Percentiles rank a stretch among this genome's conserved stretches.
phyloP scores from a whole-genome alignment of 2,329 filamentous ascomycete species.

The Aspergillus aculeatinus region DNA sequence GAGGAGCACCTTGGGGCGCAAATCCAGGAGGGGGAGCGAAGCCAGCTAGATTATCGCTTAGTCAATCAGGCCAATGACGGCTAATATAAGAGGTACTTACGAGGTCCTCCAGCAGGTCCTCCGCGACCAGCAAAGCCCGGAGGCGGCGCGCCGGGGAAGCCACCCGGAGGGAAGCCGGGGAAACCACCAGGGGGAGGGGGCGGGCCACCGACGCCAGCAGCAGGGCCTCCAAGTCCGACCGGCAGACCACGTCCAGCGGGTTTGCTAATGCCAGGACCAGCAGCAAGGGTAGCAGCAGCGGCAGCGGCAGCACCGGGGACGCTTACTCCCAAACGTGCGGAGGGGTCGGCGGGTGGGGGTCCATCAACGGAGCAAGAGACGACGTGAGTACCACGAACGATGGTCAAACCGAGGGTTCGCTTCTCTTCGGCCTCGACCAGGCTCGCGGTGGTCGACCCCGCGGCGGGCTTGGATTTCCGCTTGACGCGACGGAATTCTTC shows the following conservation, averaged over 20 bases:
- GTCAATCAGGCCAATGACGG: not conserved
- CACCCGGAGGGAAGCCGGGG: constrained; percentile 52
- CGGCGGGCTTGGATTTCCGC: constrained; percentile 69
- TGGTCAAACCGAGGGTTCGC: constrained; percentile 91
- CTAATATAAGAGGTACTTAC: constrained; percentile 40
- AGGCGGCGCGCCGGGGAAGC: constrained; percentile 53
- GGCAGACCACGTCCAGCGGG: constrained; percentile 84
- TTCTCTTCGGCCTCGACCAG: constrained; percentile 92
- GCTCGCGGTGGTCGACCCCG: constrained; percentile 60
- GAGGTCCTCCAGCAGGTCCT: constrained; percentile 51
- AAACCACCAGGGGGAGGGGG: constrained; percentile 64
- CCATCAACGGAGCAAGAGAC: constrained; percentile 95
- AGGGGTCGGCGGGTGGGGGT: constrained; percentile 89
- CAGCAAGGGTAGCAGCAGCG: constrained; percentile 66
- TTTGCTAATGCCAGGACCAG: constrained; percentile 85
- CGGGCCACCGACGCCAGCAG: constrained; percentile 79
- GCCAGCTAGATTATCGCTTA: constrained; percentile 36
- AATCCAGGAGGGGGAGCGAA: constrained; percentile 51
- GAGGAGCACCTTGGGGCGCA: constrained; percentile 45
- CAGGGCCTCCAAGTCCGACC: constrained; percentile 82
- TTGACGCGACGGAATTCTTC: constrained; percentile 95
- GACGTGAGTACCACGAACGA: constrained; percentile 90
- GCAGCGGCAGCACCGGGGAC: constrained; percentile 56
- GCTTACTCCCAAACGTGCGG: constrained; percentile 78
- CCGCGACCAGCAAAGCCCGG: constrained; percentile 53